Evolutionary conservation across 805 yeast genomes (phyloP), one percentile per base, ranked within the genome.

Genomic region (Pichia manshurica): DNA sequence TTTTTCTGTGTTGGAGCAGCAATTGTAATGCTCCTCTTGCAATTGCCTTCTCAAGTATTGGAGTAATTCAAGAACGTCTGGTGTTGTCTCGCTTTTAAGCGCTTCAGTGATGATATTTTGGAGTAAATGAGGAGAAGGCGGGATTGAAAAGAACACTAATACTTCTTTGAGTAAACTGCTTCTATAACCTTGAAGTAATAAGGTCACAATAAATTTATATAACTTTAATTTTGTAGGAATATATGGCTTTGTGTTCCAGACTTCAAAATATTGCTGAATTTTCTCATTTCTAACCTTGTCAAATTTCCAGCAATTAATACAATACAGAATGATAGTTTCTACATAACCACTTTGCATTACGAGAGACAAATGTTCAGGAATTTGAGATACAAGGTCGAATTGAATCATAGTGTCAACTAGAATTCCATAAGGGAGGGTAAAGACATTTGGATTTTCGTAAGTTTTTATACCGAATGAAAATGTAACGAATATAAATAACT

Each of bases 241-340:
- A 32, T 50, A 54, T 2, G 65, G 60, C 6, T 48, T 43, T 12
- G 65, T 44, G 5, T 60, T 57, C 74, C 76, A 73, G 3, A 49
- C 52, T 12, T 52, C 40, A 44, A 69, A 69, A 37, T 53, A 55
- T 17, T 39, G 49, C 6, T 49, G 49, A 8, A 66, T 45, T 9
- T 50, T 49, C 1, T 54, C 31, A 21, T 61, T 57, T 8, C 59
- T 47, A 6, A 47, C 44, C 8, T 41, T 49, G 16, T 51, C 46
- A 48, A 60, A 71, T 20, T 57, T 56, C 77, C 77, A 75, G 49
- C 74, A 76, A 9, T 67, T 60, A 60, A 73, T 71, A 46, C 76
- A 71, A 51, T 73, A 76, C 42, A 64, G 67, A 16, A 75, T 55
- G 3, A 75, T 50, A 56, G 70, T 56, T 29, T 75, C 80, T 12